Conservation (phyloP, 2,329 filamentous ascomycete species). For the Arthrobotrys sphaeroides region DNA sequence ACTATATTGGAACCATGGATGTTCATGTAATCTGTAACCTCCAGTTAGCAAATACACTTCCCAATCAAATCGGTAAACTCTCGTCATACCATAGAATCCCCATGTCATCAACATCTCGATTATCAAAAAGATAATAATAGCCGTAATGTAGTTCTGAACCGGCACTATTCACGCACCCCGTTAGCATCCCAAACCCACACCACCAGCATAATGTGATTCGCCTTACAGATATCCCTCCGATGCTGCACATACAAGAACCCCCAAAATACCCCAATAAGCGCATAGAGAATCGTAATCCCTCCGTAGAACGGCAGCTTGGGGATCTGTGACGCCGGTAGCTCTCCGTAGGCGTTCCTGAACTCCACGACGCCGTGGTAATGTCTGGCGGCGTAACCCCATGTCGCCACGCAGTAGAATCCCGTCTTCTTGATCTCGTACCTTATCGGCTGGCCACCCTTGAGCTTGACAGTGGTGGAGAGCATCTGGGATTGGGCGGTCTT, state of each 20-base stretch:
- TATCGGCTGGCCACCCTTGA: constrained; percentile 76
- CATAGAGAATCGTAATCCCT: constrained; percentile 91
- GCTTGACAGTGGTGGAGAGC: constrained; percentile 80
- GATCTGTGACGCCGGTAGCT: constrained; percentile 93
- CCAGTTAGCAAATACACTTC: constrained; percentile 59
- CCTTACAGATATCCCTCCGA: constrained; percentile 83
- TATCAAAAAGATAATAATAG: constrained; percentile 91
- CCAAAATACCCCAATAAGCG: constrained; percentile 86
- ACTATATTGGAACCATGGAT: constrained; percentile 83
- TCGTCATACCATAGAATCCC: constrained; percentile 83
- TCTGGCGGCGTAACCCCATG: constrained; percentile 70
- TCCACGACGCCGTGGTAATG: constrained; percentile 84
- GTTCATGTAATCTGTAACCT: constrained; percentile 81
- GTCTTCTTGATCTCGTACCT: constrained; percentile 88
- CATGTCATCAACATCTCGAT: constrained; percentile 98
- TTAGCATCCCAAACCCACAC: constrained; percentile 59
- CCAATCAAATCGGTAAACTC: not conserved
- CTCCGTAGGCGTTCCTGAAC: constrained; percentile 95
- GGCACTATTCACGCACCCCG: constrained; percentile 71
- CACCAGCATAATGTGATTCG: not conserved
- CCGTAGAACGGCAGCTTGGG: constrained; percentile 98
- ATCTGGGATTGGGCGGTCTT: constrained; percentile 76
- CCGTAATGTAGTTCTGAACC: constrained; percentile 98
- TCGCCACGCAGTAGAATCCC: constrained; percentile 94
- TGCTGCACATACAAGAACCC: constrained; percentile 95